Conservation (phyloP, 768 basidiomycete genomes). For the Phylloporus sp. region DNA sequence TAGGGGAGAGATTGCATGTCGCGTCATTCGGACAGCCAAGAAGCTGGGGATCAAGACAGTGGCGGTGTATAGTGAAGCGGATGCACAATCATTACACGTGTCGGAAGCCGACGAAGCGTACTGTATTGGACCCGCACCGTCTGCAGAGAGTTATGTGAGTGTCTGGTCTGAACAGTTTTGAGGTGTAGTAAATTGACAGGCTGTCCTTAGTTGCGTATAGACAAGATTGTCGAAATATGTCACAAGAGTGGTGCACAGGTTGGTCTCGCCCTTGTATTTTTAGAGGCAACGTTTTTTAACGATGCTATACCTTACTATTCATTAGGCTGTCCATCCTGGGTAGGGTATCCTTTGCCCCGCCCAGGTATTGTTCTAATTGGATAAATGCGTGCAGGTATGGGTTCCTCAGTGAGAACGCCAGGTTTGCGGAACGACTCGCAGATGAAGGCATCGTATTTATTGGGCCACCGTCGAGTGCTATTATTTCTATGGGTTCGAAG, state of each 20-base stretch:
- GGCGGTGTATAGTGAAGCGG: slow-evolving; percentile 88
- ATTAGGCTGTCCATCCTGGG: slow-evolving; percentile 89
- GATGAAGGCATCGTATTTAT: slow-evolving; percentile 84
- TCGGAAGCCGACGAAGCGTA: slow-evolving; percentile 86
- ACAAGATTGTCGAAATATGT: slow-evolving; percentile 86
- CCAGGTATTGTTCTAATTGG: background rate
- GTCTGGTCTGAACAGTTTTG: background rate
- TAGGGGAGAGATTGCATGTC: slow-evolving; percentile 95
- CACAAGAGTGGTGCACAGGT: slow-evolving; percentile 82
- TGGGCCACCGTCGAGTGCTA: slow-evolving; percentile 84
- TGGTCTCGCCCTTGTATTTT: slow-evolving; percentile 12
- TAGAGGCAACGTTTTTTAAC: background rate
- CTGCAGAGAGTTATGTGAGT: slow-evolving; percentile 84
- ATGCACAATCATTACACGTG: slow-evolving; percentile 78
- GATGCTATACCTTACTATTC: background rate
- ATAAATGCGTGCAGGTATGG: slow-evolving; percentile 55
- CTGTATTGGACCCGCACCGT: slow-evolving; percentile 89
- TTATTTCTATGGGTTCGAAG: slow-evolving; percentile 93
- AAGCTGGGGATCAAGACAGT: slow-evolving; percentile 89
- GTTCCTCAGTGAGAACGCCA: slow-evolving; percentile 89
- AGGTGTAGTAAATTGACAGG: slow-evolving; percentile 1
- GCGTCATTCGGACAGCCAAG: slow-evolving; percentile 86
- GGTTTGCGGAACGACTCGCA: slow-evolving; percentile 71
- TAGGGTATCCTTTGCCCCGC: slow-evolving; percentile 30
- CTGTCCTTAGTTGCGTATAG: slow-evolving; percentile 63